These are phyloP conservation scores for Cantharellus anzutake DNA, from an alignment of 768 basidiomycete species.

Conservation along the genomic window DNA sequence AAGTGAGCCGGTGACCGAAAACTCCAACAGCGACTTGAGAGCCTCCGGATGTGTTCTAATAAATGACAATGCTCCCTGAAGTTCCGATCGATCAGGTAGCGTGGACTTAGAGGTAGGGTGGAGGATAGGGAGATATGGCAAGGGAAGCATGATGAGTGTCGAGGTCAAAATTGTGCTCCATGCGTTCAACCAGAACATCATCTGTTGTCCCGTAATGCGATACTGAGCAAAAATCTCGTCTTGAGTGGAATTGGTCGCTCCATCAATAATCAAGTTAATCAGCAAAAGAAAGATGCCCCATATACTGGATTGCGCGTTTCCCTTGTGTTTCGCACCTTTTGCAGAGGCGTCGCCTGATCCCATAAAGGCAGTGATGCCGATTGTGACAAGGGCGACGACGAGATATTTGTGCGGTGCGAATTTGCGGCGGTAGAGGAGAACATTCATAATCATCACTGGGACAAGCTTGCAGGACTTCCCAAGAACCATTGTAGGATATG, in stretches of 20 bases:
- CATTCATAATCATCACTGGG: constrained; percentile 96
- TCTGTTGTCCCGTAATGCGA: constrained; percentile 74
- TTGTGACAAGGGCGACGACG: constrained; percentile 83
- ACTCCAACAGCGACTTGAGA: constrained; percentile 54
- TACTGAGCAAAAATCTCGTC: constrained; percentile 83
- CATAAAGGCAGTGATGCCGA: constrained; percentile 91
- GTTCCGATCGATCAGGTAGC: constrained; percentile 22
- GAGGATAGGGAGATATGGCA: constrained; percentile 67
- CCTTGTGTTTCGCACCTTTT: constrained; percentile 23
- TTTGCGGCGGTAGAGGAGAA: constrained; percentile 78
- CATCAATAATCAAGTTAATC: constrained; percentile 81
- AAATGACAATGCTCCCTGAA: constrained; percentile 50
- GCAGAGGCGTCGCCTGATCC: constrained; percentile 35
- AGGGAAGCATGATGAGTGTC: constrained; percentile 48
- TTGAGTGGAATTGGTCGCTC: constrained; percentile 87
- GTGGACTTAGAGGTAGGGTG: constrained; percentile 26
- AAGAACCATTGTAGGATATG: constrained; percentile 96
- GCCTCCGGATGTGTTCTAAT: constrained; percentile 61
- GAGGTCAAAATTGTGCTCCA: constrained; percentile 62
- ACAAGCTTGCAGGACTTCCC: constrained; percentile 99
- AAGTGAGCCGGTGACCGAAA: constrained; percentile 76
- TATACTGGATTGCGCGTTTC: constrained; percentile 26
- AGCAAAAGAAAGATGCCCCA: constrained; percentile 32
- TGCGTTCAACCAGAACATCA: constrained; percentile 98
- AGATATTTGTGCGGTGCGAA: constrained; percentile 92